Percentiles rank a stretch among this genome's conserved stretches.
phyloP scores from a whole-genome alignment of 2,329 filamentous ascomycete genomes.

The Mollisiaceae sp. region DNA sequence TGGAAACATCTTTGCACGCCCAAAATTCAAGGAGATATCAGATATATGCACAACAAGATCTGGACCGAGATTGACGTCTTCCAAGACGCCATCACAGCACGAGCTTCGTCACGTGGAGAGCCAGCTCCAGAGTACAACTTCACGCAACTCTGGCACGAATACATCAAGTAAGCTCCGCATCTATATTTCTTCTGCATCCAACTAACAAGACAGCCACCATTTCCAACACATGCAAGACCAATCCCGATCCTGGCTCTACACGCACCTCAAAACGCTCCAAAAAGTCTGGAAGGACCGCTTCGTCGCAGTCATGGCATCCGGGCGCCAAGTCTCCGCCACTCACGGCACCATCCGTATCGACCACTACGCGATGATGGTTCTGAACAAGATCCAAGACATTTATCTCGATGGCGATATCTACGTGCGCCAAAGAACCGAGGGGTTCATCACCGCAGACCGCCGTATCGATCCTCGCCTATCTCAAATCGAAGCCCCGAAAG shows the following conservation, averaged over 20 bases:
- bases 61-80: slow-evolving; percentile 33
- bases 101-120: slow-evolving; percentile 22
- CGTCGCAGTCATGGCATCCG: slow-evolving; percentile 18
- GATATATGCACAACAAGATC: slow-evolving; percentile 31
- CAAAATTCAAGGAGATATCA: slow-evolving; percentile 30
- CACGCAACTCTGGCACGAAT: slow-evolving; percentile 32
- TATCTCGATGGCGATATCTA: slow-evolving; percentile 31
- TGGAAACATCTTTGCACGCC: slow-evolving; percentile 31
- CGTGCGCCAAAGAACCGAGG: slow-evolving; percentile 26
- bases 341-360: slow-evolving; percentile 32
- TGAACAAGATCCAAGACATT: slow-evolving; percentile 34
- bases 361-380: slow-evolving; percentile 31
- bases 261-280: slow-evolving; percentile 28
- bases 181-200: neutral
- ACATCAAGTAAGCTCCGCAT: slow-evolving; percentile 23
- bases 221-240: slow-evolving; percentile 30
- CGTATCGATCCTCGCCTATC: slow-evolving; percentile 22
- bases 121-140: slow-evolving; percentile 23
- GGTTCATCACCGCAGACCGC: slow-evolving; percentile 24
- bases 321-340: slow-evolving; percentile 24
- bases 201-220: slow-evolving; percentile 20
- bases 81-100: slow-evolving; percentile 32
- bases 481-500: slow-evolving; percentile 16
- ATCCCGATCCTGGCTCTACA: slow-evolving; percentile 28
- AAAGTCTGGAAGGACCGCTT: slow-evolving; percentile 30